Conservation (phyloP, 2,329 filamentous ascomycete species). For the Cordyceps pruinosa region DNA sequence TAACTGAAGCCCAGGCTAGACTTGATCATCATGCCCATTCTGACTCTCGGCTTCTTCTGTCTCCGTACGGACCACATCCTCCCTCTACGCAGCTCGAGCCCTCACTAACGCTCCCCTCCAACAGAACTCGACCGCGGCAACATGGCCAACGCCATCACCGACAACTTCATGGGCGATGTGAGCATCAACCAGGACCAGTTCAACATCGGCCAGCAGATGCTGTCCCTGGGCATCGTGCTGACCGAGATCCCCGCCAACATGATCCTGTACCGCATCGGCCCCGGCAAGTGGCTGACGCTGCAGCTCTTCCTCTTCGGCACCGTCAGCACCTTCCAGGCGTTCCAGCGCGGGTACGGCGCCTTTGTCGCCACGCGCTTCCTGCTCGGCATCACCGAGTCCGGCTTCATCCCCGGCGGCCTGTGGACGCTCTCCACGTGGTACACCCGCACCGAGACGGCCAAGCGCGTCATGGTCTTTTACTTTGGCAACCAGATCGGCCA, state of each 20-base stretch:
- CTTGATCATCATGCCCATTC: slow-evolving; percentile 34
- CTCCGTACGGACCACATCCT: slow-evolving; percentile 29
- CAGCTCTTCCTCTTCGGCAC: slow-evolving; percentile 48
- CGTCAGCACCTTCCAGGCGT: slow-evolving; percentile 49
- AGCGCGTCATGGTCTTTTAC: slow-evolving; percentile 48
- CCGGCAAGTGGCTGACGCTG: slow-evolving; percentile 41
- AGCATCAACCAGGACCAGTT: slow-evolving; percentile 43
- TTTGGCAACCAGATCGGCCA: slow-evolving; percentile 47
- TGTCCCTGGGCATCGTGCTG: slow-evolving; percentile 41
- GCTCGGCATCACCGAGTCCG: slow-evolving; percentile 46
- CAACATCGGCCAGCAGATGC: slow-evolving; percentile 44
- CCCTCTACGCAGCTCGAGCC: neutral
- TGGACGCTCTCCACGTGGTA: slow-evolving; percentile 51
- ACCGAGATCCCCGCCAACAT: slow-evolving; percentile 33
- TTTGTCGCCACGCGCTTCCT: slow-evolving; percentile 45
- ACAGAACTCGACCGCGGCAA: slow-evolving; percentile 26
- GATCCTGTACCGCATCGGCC: slow-evolving; percentile 26
- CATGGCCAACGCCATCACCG: slow-evolving; percentile 41
- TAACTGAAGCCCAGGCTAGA: slow-evolving; percentile 25
- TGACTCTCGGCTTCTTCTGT: slow-evolving; percentile 36
- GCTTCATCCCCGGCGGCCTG: slow-evolving; percentile 46
- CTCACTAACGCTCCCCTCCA: neutral
- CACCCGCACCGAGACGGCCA: slow-evolving; percentile 43
- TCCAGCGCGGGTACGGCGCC: slow-evolving; percentile 38
- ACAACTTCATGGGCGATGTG: slow-evolving; percentile 43